Percentiles rank a stretch among this genome's conserved stretches.
phyloP scores from a whole-genome alignment of 306 rosid genomes.

The Prunus mira region DNA sequence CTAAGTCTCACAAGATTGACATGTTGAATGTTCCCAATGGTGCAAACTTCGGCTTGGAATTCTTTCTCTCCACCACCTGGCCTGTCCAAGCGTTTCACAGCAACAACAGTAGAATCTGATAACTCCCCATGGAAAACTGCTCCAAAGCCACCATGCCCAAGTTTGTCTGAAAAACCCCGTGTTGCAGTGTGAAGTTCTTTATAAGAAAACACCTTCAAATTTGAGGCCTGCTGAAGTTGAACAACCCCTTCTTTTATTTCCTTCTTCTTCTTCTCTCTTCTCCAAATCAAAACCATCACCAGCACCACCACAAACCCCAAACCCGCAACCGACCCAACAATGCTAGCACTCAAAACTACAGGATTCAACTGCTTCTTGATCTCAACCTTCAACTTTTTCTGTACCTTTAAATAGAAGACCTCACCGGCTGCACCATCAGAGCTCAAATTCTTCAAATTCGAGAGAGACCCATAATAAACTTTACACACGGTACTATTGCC shows the following conservation, averaged over 20 bases:
- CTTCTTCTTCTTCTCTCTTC: constrained; percentile 21
- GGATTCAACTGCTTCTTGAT: constrained; percentile 13
- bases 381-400: constrained; percentile 11
- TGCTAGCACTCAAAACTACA: constrained; percentile 33
- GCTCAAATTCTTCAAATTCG: constrained; percentile 50
- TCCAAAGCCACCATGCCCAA: constrained; percentile 91
- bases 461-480: constrained; percentile 41
- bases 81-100: constrained; percentile 84
- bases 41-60: constrained; percentile 80
- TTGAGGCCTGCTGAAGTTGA: constrained; percentile 38
- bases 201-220: constrained; percentile 60
- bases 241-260: constrained; percentile 39
- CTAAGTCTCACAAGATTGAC: constrained; percentile 76
- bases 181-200: constrained; percentile 75
- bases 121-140: constrained; percentile 74
- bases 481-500: constrained; percentile 35
- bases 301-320: constrained; percentile 35
- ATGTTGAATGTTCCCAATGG: constrained; percentile 84
- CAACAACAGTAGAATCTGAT: constrained; percentile 53
- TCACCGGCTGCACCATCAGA: background rate
- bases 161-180: constrained; percentile 60
- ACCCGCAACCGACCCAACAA: constrained; percentile 41
- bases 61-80: constrained; percentile 86
- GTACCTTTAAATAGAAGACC: constrained; percentile 45
- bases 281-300: constrained; percentile 40